Evolutionary conservation across 1,139 yeast genomes (phyloP).

Genomic region (Candida sanyaensis): DNA sequence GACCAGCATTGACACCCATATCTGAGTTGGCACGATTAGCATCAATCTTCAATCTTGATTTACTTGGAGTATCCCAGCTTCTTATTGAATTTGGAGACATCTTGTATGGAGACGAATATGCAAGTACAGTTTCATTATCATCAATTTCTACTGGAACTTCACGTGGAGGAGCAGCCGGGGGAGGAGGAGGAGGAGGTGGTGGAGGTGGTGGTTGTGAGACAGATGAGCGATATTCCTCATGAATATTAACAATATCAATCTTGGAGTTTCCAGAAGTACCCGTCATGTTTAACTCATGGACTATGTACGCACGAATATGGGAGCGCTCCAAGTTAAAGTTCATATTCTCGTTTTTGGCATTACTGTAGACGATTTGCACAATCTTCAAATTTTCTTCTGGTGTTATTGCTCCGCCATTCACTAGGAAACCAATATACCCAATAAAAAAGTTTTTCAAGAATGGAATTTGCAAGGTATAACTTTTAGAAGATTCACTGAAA

Average conservation of each 20-base stretch:
- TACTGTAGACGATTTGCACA: constrained; percentile 32
- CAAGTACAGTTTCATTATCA: constrained; percentile 45
- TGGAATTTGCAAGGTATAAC: constrained; percentile 37
- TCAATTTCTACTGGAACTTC: constrained; percentile 19
- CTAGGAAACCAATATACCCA: constrained; percentile 38
- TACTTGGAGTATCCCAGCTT: constrained; percentile 16
- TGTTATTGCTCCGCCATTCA: constrained; percentile 30
- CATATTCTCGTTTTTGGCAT: constrained; percentile 9
- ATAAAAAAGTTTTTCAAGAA: constrained; percentile 42
- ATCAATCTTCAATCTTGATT: constrained; percentile 13
- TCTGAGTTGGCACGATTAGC: constrained; percentile 10
- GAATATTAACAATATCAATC: constrained; percentile 22
- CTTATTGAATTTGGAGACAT: constrained; percentile 14
- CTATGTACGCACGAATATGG: constrained; percentile 25
- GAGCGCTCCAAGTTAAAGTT: constrained; percentile 18
- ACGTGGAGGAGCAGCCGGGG: background rate
- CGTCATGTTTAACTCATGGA: constrained; percentile 28
- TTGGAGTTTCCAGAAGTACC: constrained; percentile 11
- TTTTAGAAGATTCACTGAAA: constrained; percentile 16
- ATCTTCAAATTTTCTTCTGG: constrained; percentile 28
- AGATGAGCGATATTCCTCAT: background rate
- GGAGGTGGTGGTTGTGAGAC: no score
- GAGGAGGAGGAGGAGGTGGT: no score
- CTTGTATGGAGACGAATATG: constrained; percentile 40
- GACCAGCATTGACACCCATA: constrained; percentile 23